Evolutionary conservation across 2,329 filamentous ascomycete genomes (phyloP), one percentile per base, ranked within the genome.

Genomic region (Claviceps sp.): DNA sequence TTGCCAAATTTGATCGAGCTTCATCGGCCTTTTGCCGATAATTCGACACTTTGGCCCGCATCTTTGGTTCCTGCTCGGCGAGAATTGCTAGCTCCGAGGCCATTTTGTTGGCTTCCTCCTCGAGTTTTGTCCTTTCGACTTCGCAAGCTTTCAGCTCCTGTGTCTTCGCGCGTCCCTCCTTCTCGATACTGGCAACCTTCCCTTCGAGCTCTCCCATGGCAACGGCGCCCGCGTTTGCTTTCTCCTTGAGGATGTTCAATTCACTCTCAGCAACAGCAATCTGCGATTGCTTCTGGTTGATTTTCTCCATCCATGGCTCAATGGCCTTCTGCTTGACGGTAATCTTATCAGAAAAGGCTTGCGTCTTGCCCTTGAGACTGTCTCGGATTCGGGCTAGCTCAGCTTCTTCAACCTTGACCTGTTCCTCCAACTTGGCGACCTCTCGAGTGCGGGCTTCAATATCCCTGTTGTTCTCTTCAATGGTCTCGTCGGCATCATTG

Each of bases 191-290:
- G 5, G 74, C 72, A 50, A 96, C 84, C 70, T 95, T 96, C 50
- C 79, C 74, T 62, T 95, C 78, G 22, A 88, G 79, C 58, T 97
- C 91, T 56, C 90, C 80, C 0, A 96, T 77, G 8, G 90, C 86
- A 22, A 88, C 84, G 7, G 86, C 84, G 4, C 90, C 89, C 37
- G 91, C 85, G 62, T 89, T 95, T 50, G 88, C 87, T 64, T 89
- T 88, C 64, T 98, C 93, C 42, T 81, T 79, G 7, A 98, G 76
- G 53, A 98, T 97, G 54, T 89, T 85, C 59, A 97, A 79, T 67
- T 98, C 91, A 66, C 89, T 95, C 65, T 95, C 87, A 1, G 93
- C 89, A 11, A 98, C 90, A 4, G 91, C 91, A 58, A 96, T 94
- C 3, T 86, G 82, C 0, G 90, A 96, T 63, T 93, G 86, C 67